Conservation (phyloP, 75 land plant genomes). For the Larix kaempferi region DNA sequence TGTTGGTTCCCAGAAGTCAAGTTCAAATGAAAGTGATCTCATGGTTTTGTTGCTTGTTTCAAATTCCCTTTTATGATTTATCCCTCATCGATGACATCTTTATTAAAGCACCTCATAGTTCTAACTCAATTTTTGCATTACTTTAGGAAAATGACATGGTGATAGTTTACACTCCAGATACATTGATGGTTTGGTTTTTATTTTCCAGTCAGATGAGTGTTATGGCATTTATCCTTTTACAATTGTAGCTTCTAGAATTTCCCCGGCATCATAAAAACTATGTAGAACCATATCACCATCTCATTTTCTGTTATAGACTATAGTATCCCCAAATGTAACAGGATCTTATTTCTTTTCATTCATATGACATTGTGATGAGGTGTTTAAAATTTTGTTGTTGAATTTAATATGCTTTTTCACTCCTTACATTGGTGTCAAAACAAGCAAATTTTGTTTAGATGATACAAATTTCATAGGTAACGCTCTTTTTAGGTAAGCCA, state of each 20-base stretch:
- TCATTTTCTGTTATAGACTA: background rate
- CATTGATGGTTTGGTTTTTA: background rate
- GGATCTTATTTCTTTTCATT: background rate
- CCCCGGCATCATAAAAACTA: no score
- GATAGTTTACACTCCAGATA: background rate
- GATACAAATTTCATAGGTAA: background rate
- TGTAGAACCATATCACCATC: background rate
- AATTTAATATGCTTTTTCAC: background rate
- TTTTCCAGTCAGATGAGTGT: background rate
- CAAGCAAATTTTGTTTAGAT: background rate
- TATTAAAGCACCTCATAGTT: no score
- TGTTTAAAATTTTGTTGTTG: background rate
- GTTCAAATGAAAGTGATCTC: constrained; percentile 1
- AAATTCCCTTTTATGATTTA: background rate
- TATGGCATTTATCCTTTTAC: background rate
- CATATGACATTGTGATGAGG: background rate
- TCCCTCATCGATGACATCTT: no score
- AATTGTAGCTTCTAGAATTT: background rate
- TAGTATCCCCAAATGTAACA: background rate
- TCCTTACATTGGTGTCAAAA: background rate
- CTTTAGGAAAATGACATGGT: background rate
- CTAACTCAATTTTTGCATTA: background rate
- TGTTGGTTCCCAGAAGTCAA: background rate
- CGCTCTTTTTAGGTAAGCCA: background rate
- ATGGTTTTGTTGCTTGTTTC: background rate